Evolutionary conservation across 768 basidiomycete genomes (phyloP), one percentile per base, ranked within the genome.

Genomic region (Brasilioporus rufonigricans): DNA sequence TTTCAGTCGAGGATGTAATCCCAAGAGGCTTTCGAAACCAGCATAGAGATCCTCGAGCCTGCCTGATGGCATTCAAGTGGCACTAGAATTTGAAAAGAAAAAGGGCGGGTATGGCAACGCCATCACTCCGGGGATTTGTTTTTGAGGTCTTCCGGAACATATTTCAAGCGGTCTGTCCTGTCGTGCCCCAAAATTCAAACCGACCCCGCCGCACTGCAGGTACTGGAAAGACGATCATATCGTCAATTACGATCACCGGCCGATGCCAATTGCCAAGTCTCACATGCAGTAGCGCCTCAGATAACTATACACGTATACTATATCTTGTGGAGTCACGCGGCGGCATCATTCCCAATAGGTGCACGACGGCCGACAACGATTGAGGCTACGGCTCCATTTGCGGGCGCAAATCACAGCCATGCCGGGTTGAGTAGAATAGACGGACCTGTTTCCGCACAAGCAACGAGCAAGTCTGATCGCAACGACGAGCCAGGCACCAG

Each of bases 341-440:
- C 48, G 46, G 32, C 50, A 53, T 62, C 44, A 16, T 35, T n/a
- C n/a, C 52, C 48, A 56, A 58, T 40, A 43, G 21, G 32, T 40
- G 58, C 47, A 43, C 35, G 38, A 41, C 8, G 16, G 31, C 36
- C 31, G n/a, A n/a, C n/a, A 14, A 52, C 26, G 27, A 33, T 33
- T 13, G 33, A 33, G n/a, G n/a, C n/a, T n/a, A n/a, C n/a, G n/a
- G n/a, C n/a, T n/a, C n/a, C n/a, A n/a, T n/a, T n/a, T n/a, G n/a
- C n/a, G n/a, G n/a, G n/a, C n/a, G n/a, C n/a, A n/a, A n/a, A n/a
- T n/a, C n/a, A n/a, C n/a, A n/a, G n/a, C n/a, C n/a, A n/a, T n/a
- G n/a, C n/a, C n/a, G n/a, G n/a, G n/a, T 13, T 32, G 23, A 24
- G 27, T 24, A 24, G 33, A 38, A 3, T 36, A 36, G 14, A 35